A percentile compares a stretch with the other conserved stretches of the same genome.
Evolutionary conservation across 179 eudicot genomes (phyloP).

Genomic region (Carnegiea gigantea): DNA sequence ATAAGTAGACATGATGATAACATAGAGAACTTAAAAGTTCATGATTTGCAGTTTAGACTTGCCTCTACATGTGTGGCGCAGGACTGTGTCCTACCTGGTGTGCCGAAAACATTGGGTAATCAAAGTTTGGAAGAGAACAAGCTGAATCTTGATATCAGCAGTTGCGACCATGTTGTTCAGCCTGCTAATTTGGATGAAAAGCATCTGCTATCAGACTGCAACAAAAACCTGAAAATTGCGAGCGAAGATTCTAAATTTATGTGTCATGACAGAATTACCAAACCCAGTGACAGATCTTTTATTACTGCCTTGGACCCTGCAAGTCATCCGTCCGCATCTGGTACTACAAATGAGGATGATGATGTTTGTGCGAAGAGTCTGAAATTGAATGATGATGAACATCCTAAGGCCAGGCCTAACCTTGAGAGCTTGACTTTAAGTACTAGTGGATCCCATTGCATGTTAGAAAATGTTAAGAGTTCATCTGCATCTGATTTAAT

Average conservation of each 20-base stretch:
- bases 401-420: background rate
- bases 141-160: background rate
- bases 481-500: conserved; percentile 12
- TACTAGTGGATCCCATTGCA: background rate
- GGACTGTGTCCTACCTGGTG: conserved; percentile 14
- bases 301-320: conserved; percentile 6
- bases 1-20: conserved; percentile 8
- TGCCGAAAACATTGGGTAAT: background rate
- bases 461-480: conserved; percentile 10
- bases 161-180: conserved; percentile 9
- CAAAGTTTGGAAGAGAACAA: conserved; percentile 14
- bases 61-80: conserved; percentile 12
- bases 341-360: conserved; percentile 10
- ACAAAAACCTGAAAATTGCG: conserved; percentile 9
- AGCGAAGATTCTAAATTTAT: conserved; percentile 17
- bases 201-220: conserved; percentile 14
- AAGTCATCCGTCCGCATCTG: conserved; percentile 6
- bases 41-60: conserved; percentile 14
- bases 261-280: background rate
- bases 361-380: conserved; percentile 11
- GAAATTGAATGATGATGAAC: background rate
- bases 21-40: conserved; percentile 17
- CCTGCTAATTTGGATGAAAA: conserved; percentile 3
- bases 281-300: background rate
- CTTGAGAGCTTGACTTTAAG: background rate